phyloP scores from a whole-genome alignment of 192 early-diverging fungal genomes.

The Rhizophagus clarus region DNA sequence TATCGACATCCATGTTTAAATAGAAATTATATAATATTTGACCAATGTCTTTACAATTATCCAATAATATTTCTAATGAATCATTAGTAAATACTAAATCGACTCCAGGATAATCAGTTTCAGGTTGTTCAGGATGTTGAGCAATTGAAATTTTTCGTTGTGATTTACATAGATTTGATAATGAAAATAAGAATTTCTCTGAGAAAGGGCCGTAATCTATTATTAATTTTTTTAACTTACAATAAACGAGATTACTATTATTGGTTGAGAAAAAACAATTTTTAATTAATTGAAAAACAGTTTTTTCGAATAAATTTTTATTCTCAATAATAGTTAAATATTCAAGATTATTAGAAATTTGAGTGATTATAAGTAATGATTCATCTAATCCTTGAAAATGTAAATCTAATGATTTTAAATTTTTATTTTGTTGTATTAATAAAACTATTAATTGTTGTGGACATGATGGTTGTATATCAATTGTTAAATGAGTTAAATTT shows the following conservation, averaged over 20 bases:
- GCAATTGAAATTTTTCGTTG: not conserved
- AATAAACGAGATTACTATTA: not conserved
- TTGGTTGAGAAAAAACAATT: not conserved
- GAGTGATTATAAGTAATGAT: not conserved
- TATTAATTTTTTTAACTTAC: not conserved
- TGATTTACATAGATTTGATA: not conserved
- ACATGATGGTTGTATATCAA: not conserved
- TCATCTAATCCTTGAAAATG: not conserved
- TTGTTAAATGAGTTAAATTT: not conserved
- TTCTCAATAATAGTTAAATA: not conserved
- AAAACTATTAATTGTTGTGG: not conserved
- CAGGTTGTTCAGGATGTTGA: not conserved
- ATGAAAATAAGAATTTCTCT: not conserved
- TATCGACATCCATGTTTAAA: not conserved
- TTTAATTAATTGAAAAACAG: not conserved
- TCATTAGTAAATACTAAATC: not conserved
- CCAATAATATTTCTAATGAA: not conserved
- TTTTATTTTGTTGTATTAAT: not conserved
- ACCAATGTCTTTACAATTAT: not conserved
- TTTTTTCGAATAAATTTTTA: not conserved
- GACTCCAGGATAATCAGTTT: not conserved
- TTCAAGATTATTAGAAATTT: not conserved
- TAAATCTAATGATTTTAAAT: not conserved
- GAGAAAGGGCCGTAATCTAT: not conserved
- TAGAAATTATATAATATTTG: not conserved